These are phyloP conservation scores for Xylaria sp. DNA, from an alignment of 2,329 filamentous ascomycete species.

Conservation along the genomic window DNA sequence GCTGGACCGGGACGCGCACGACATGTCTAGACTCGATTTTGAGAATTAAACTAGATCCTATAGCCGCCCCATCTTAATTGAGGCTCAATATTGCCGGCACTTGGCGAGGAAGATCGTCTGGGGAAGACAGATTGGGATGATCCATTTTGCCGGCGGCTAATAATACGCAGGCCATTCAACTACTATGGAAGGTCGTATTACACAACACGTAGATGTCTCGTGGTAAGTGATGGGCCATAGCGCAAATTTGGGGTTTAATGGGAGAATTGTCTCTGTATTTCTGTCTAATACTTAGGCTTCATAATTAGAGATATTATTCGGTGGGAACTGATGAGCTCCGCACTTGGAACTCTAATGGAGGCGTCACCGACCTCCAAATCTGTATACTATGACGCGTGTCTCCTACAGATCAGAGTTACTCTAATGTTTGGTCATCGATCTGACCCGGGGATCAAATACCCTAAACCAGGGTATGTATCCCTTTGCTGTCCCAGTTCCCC, in stretches of 20 bases:
- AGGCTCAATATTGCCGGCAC: slow-evolving; percentile 32
- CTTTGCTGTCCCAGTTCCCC: not conserved
- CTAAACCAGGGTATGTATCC: not conserved
- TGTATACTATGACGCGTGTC: not conserved
- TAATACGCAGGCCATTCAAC: slow-evolving; percentile 27
- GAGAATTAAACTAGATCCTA: not conserved
- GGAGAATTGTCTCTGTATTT: not conserved
- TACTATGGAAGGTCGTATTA: slow-evolving; percentile 12
- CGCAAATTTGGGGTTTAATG: slow-evolving; percentile 11
- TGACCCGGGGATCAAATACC: not conserved
- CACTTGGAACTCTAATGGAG: not conserved
- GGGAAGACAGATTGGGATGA: slow-evolving; percentile 28
- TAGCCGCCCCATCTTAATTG: slow-evolving; percentile 32
- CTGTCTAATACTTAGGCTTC: not conserved
- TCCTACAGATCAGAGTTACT: not conserved
- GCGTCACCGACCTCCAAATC: not conserved
- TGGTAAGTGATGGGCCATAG: slow-evolving; percentile 12
- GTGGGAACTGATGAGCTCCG: not conserved
- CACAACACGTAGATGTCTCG: not conserved
- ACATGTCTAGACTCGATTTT: not conserved
- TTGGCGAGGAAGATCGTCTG: slow-evolving; percentile 14
- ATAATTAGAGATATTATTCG: not conserved
- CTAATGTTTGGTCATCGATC: not conserved
- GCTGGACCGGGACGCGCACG: not conserved
- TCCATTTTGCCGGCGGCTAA: slow-evolving; percentile 39